Conservation (phyloP, 108 stramenopile genomes). For the Nitzschia sp. region DNA sequence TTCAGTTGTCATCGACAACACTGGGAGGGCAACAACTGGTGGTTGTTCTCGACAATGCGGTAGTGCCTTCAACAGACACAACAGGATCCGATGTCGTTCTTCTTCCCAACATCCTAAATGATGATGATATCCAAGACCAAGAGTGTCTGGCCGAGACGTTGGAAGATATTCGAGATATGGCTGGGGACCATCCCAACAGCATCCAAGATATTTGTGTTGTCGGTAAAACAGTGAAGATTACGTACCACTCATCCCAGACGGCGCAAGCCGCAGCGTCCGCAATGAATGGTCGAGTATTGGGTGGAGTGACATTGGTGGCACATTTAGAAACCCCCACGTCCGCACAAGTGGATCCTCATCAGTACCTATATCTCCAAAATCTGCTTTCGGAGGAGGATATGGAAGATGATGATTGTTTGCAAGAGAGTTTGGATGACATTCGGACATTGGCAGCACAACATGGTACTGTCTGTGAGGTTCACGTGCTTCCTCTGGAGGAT, state of each 20-base stretch:
- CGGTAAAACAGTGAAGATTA: slow-evolving; percentile 25
- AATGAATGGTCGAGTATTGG: slow-evolving; percentile 57
- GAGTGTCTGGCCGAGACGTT: slow-evolving; percentile 75
- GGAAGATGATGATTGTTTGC: slow-evolving; percentile 73
- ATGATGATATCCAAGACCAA: slow-evolving; percentile 81
- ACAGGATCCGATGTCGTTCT: slow-evolving; percentile 12
- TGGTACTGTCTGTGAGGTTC: slow-evolving; percentile 32
- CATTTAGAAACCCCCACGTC: no score
- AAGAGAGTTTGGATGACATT: slow-evolving; percentile 68
- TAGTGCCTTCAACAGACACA: background rate
- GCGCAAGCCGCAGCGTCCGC: slow-evolving; percentile 40
- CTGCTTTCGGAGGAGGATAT: slow-evolving; percentile 62
- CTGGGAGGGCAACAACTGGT: no score
- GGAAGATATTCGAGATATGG: slow-evolving; percentile 61
- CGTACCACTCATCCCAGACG: slow-evolving; percentile 5
- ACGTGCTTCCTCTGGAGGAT: background rate
- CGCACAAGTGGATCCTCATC: no score
- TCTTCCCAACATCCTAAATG: slow-evolving; percentile 62
- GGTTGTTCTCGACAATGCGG: no score
- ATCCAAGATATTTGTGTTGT: slow-evolving; percentile 17
- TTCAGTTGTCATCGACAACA: no score
- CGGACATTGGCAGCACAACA: slow-evolving; percentile 44
- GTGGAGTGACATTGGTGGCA: slow-evolving; percentile 34
- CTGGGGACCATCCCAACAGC: slow-evolving; percentile 19
- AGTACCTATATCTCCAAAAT: no score